Percentiles rank a stretch among this genome's conserved stretches.
Evolutionary conservation across 306 rosid genomes (phyloP).

Genomic region (Rosa multiflora): DNA sequence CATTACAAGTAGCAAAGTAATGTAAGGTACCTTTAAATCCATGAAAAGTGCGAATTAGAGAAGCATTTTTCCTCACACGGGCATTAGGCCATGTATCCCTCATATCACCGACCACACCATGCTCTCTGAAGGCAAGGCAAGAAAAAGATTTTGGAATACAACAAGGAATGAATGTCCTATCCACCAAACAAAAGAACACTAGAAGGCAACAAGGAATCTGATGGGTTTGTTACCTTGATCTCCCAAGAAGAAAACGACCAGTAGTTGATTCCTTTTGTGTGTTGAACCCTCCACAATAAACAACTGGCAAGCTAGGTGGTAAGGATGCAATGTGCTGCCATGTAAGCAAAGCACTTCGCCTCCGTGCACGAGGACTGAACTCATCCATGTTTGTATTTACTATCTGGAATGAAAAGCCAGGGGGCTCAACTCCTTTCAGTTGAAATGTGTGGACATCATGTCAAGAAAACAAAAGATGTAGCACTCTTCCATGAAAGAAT

Average conservation of each 20-base stretch:
- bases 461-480: conserved; percentile 60
- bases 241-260: conserved; percentile 94
- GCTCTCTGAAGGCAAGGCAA: conserved; percentile 63
- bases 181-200: neutral
- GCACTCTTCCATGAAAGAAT: conserved; percentile 23
- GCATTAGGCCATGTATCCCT: conserved; percentile 97
- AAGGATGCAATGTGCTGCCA: conserved; percentile 99
- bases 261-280: conserved; percentile 96
- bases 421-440: conserved; percentile 95
- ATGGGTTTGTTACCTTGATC: conserved; percentile 65
- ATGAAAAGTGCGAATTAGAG: conserved; percentile 86
- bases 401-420: conserved; percentile 92
- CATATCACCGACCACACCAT: conserved; percentile 97
- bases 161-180: neutral
- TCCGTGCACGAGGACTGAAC: conserved; percentile 82
- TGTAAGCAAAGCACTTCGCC: conserved; percentile 95
- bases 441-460: conserved; percentile 98
- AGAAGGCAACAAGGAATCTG: neutral
- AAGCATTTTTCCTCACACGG: conserved; percentile 80
- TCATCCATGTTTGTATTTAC: conserved; percentile 94
- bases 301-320: conserved; percentile 92
- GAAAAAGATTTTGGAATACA: neutral
- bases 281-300: conserved; percentile 97
- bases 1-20: conserved; percentile 16
- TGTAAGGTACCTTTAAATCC: conserved; percentile 83